These are phyloP conservation scores for Basipetospora chlamydospora DNA, from an alignment of 2,329 filamentous ascomycete genomes.

Conservation along the genomic window DNA sequence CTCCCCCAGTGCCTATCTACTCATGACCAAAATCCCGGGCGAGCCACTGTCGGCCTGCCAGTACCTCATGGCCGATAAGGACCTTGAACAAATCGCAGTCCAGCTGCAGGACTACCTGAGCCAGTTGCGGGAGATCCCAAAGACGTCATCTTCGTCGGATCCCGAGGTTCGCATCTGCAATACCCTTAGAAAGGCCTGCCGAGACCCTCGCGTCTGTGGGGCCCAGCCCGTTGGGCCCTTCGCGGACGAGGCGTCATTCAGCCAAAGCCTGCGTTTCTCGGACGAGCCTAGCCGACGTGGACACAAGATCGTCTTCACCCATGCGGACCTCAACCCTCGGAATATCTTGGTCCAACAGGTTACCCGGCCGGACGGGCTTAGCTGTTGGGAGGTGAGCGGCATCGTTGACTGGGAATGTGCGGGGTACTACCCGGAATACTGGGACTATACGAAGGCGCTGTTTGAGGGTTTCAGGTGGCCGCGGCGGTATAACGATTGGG, in stretches of 20 bases:
- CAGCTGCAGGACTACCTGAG: conserved; percentile 14
- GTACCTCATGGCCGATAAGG: conserved; percentile 14
- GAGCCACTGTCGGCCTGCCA: conserved; percentile 6
- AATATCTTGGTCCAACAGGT: conserved; percentile 19
- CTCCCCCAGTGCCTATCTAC: background rate
- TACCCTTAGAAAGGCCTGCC: conserved; percentile 13
- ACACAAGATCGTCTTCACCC: conserved; percentile 17
- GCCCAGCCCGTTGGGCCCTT: conserved; percentile 14
- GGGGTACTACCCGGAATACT: conserved; percentile 19
- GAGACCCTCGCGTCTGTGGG: conserved; percentile 15
- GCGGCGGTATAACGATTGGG: background rate
- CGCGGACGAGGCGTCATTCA: conserved; percentile 18
- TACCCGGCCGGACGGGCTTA: conserved; percentile 8
- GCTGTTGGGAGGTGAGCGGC: conserved; percentile 28
- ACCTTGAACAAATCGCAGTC: conserved; percentile 9
- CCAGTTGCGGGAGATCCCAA: conserved; percentile 15
- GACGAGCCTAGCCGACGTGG: conserved; percentile 15
- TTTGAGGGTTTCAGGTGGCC: conserved; percentile 2
- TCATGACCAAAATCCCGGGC: background rate
- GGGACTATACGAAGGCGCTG: conserved; percentile 17
- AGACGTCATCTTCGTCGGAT: conserved; percentile 1
- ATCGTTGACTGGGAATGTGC: conserved; percentile 43
- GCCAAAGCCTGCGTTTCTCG: conserved; percentile 13
- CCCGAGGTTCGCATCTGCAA: conserved; percentile 15
- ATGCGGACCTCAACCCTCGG: conserved; percentile 18